Evolutionary conservation across 208 protist genomes (phyloP).

Genomic region (Leishmania major): DNA sequence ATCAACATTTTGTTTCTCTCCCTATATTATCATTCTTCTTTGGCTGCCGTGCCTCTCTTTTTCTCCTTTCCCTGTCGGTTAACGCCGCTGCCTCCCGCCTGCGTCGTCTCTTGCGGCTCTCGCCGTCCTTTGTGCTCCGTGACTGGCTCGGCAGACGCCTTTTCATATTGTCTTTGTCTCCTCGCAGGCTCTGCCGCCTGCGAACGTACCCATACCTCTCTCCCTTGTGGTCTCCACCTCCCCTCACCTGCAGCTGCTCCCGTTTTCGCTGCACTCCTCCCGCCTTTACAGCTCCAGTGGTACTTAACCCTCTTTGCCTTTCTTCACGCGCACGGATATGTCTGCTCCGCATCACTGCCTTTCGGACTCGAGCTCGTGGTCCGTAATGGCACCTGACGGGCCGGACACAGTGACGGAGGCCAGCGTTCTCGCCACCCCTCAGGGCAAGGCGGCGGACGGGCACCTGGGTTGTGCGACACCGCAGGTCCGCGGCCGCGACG

Average conservation of each 20-base stretch:
- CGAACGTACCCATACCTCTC: not conserved
- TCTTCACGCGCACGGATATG: not conserved
- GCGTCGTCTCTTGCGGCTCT: not conserved
- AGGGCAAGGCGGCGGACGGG: not conserved
- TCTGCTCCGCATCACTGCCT: conserved; percentile 4
- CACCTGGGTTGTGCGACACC: not conserved
- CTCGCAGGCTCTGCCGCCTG: not conserved
- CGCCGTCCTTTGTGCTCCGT: not conserved
- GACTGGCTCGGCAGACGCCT: not conserved
- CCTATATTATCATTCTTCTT: not conserved
- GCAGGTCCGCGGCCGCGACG: not conserved
- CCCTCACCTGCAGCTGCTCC: not conserved
- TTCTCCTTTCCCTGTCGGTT: not conserved
- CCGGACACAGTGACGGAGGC: conserved; percentile 1
- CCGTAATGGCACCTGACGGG: conserved; percentile 2
- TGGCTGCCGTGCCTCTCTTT: not conserved
- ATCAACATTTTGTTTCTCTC: not conserved
- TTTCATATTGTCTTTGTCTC: not conserved
- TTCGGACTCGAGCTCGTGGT: conserved; percentile 18
- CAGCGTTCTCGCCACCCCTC: not conserved
- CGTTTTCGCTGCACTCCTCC: not conserved
- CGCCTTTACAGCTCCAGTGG: not conserved
- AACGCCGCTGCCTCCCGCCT: not conserved
- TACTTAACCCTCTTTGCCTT: not conserved
- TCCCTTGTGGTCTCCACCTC: not conserved